phyloP scores from a whole-genome alignment of 768 basidiomycete species.

The Pleurotus salmoneostramineus region DNA sequence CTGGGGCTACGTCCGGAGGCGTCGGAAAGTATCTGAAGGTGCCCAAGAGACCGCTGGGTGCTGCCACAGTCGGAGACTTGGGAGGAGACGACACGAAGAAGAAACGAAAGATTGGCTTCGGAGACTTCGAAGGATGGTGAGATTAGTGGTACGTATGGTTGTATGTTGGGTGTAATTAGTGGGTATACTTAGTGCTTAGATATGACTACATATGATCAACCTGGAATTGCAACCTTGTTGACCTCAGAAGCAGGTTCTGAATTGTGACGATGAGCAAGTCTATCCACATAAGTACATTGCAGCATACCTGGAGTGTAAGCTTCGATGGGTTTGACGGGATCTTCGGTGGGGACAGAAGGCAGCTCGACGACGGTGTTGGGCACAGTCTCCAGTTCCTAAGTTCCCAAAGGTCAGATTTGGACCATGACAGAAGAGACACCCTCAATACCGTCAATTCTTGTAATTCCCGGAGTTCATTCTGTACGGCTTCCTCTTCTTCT shows the following conservation, averaged over 20 bases:
- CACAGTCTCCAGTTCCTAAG: conserved; percentile 26
- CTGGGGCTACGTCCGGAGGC: conserved; percentile 28
- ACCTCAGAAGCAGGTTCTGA: conserved; percentile 11
- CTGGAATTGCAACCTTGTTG: conserved; percentile 29
- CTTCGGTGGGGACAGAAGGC: conserved; percentile 51
- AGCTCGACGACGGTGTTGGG: conserved; percentile 31
- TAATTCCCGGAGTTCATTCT: conserved; percentile 71
- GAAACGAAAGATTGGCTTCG: conserved; percentile 84
- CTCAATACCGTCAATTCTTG: conserved; percentile 54
- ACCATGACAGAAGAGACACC: neutral
- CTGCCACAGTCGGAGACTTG: conserved; percentile 9
- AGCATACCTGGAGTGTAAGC: conserved; percentile 26
- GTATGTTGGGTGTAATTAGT: neutral
- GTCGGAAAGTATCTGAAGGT: conserved; percentile 79
- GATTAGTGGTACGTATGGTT: neutral
- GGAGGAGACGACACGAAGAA: conserved; percentile 58
- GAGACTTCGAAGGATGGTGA: conserved; percentile 86
- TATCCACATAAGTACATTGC: neutral
- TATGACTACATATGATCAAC: conserved; percentile 13
- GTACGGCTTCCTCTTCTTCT: conserved; percentile 94
- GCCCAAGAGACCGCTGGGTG: conserved; percentile 37
- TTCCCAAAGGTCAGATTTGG: conserved; percentile 6
- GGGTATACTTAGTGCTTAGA: neutral
- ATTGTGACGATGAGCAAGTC: conserved; percentile 5
- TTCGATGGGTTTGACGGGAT: conserved; percentile 23